Evolutionary conservation across 2,329 filamentous ascomycete genomes (phyloP), one percentile per base, ranked within the genome.

Genomic region (Lachnellula hyalina): DNA sequence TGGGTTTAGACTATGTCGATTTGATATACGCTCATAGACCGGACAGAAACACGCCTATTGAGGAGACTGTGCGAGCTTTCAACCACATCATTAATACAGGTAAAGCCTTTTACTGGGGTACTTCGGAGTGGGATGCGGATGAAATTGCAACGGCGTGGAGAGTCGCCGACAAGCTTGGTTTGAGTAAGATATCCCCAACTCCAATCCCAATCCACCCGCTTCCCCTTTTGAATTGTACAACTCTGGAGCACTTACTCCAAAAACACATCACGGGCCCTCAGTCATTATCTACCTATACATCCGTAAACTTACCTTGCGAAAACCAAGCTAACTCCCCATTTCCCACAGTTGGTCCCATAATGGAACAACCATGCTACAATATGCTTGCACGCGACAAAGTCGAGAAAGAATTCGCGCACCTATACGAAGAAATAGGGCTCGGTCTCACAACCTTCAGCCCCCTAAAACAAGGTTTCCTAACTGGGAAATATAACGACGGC

Each of bases 31-130:
- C 85, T 15, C 85, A 89, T 71, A 79, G 85, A 19, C 82, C 84
- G 1, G 86, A 89, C 67, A 77, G 82, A 8, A 74, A 81, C 47
- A 87, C 84, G 0, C 85, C 85, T 2, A 87, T 88, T 72, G 83
- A 87, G 68, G 85, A 89, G 73, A 83, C 79, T 2, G 84, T 89
- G 38, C 81, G 84, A 51, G 83, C 80, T 51, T 88, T 89, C 74
- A 87, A 87, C 74, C 77, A 87, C 69, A 71, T 89, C 51, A 87
- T 89, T 67, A 75, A 83, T 68, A 77, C 76, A 0, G 85, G 85
- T 61, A 84, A 87, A 72, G 81, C 83, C 2, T 81, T 89, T 60
- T 87, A 87, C 74, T 87, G 84, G 84, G 84, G 84, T 42, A 87
- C 84, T 0, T 86, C 82, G 0, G 82, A 87, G 68, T 87, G 84